phyloP scores from a whole-genome alignment of 176 grass and related monocot genomes.

The Saccharum officinarum region DNA sequence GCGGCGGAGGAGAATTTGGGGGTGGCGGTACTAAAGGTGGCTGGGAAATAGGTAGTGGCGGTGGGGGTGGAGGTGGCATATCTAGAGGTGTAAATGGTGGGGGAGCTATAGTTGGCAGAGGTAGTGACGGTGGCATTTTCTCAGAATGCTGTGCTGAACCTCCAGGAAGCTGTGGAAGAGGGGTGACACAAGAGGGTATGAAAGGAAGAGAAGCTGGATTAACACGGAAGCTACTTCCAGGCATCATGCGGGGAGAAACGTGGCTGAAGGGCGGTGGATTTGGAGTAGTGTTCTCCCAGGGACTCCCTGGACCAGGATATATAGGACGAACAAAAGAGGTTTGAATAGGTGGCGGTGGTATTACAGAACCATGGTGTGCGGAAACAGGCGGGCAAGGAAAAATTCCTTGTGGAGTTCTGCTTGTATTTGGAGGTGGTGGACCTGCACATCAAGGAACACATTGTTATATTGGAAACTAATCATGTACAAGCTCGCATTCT shows the following conservation, averaged over 20 bases:
- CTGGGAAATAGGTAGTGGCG: constrained; percentile 53
- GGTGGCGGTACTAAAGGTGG: constrained; percentile 75
- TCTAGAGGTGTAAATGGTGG: constrained; percentile 48
- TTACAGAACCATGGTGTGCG: constrained; percentile 52
- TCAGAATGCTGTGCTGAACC: constrained; percentile 59
- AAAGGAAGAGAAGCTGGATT: constrained; percentile 77
- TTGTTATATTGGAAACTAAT: constrained; percentile 18
- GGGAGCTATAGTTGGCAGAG: constrained; percentile 50
- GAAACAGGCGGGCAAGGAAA: constrained; percentile 47
- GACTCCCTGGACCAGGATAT: constrained; percentile 65
- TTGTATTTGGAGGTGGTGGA: constrained; percentile 51
- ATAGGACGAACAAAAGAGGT: constrained; percentile 67
- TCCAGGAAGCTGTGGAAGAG: constrained; percentile 56
- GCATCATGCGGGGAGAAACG: constrained; percentile 64
- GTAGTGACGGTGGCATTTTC: constrained; percentile 46
- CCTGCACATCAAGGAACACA: constrained; percentile 50
- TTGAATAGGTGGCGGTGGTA: constrained; percentile 73
- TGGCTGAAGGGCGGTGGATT: constrained; percentile 60
- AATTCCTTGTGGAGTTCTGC: constrained; percentile 49
- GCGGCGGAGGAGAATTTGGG: constrained; percentile 66
- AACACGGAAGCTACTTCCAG: constrained; percentile 54
- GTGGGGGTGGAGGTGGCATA: constrained; percentile 51
- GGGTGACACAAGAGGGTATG: constrained; percentile 66
- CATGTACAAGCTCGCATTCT: constrained; percentile 6
- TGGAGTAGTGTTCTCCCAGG: constrained; percentile 64